These are phyloP conservation scores for Hyaloscypha hepaticicola DNA, from an alignment of 495 filamentous ascomycete genomes.

Conservation along the genomic window DNA sequence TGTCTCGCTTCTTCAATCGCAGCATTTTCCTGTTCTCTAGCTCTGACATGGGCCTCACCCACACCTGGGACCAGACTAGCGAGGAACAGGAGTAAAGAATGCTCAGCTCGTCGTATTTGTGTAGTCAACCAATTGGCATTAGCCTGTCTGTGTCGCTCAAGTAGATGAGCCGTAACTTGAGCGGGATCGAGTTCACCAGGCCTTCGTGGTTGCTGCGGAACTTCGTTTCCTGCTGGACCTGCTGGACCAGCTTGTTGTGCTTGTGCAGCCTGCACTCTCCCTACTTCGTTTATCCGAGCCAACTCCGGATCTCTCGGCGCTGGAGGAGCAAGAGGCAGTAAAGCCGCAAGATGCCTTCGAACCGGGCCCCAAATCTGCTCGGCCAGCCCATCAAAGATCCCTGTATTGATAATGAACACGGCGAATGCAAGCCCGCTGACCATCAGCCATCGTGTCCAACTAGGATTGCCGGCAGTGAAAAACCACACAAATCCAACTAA, in stretches of 20 bases:
- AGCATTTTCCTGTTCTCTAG: slow-evolving; percentile 30
- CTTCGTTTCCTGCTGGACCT: background rate
- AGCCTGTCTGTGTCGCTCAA: slow-evolving; percentile 48
- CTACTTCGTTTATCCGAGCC: background rate
- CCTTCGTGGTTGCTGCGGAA: slow-evolving; percentile 4
- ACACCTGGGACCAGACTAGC: slow-evolving; percentile 84
- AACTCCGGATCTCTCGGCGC: background rate
- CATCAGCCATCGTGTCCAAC: slow-evolving; percentile 66
- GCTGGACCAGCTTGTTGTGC: background rate
- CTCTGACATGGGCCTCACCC: slow-evolving; percentile 72
- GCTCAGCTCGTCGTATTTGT: slow-evolving; percentile 62
- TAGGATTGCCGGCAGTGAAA: slow-evolving; percentile 68
- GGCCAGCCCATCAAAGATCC: slow-evolving; percentile 57
- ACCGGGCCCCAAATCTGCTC: slow-evolving; percentile 60
- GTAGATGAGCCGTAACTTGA: slow-evolving; percentile 52
- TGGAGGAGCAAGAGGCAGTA: slow-evolving; percentile 53
- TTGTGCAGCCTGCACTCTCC: background rate
- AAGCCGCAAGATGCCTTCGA: slow-evolving; percentile 67
- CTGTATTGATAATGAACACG: slow-evolving; percentile 65
- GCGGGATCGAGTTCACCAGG: slow-evolving; percentile 46
- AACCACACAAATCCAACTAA: slow-evolving; percentile 77
- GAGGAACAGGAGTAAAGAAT: slow-evolving; percentile 77
- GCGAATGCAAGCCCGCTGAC: slow-evolving; percentile 57
- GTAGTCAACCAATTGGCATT: slow-evolving; percentile 55
- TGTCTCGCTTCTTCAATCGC: slow-evolving; percentile 31